Evolutionary conservation across 306 rosid species (phyloP), one percentile per base, ranked within the genome.

Genomic region (Vachellia collinsii): DNA sequence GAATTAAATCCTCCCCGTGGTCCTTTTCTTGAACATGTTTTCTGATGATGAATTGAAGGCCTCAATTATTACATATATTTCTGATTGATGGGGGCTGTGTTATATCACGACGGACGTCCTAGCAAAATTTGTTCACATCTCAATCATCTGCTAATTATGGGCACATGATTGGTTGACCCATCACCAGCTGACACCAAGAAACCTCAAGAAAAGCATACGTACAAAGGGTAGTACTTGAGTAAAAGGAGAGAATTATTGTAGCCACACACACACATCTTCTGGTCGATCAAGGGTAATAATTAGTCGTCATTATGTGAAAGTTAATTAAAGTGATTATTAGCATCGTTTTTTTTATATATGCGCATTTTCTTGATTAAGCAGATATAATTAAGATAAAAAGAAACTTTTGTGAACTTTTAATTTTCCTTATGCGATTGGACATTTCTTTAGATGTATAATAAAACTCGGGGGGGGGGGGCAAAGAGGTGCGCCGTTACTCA

Each of bases 11-110:
- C 67, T n/a, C 9, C 0, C 0, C 29, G 89, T 89, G 92, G 93
- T 89, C 92, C 92, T 83, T 22, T 41, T 17, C 34, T 73, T 86
- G 67, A 59, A 17, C 72, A 34, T 56, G 8, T 56, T 56, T 17
- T 72, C 2, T 29, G 34, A 29, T 29, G 34, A 29, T 29, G 34
- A 29, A 29, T 29, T 68, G 29, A 48, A 51, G 72, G 29, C 9
- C 61, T 80, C 82, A 80, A 83, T 80, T 78, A 86, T 83, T 43
- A 43, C 0, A 1, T 29, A 29, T 29, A 29, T n/a, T 68, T 64
- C 22, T 75, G 76, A 80, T 77, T 66, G 84, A 8, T 23, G 16
- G 20, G 5, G 11, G 3, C 63, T 19, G 8, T 41, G 44, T 29
- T 29, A 13, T 29, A 11, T 63, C 41, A 29, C 29, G 68, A 63